Evolutionary conservation across 345 rosid genomes (phyloP).

Genomic region (Draba incana): DNA sequence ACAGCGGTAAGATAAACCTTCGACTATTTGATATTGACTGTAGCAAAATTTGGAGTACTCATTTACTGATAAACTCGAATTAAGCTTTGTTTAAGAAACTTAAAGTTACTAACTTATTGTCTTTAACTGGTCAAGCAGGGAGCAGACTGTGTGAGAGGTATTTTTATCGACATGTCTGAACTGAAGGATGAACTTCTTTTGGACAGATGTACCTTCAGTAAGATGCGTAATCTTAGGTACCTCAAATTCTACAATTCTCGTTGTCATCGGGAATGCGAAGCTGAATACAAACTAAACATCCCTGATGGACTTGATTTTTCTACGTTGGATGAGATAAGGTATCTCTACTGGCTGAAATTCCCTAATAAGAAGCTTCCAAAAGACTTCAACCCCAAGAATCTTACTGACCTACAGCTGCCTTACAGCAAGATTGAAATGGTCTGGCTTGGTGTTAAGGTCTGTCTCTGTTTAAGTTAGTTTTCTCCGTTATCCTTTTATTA

Average conservation of each 20-base stretch:
- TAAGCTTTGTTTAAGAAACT: no score
- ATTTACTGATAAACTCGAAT: no score
- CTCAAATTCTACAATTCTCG: slow-evolving; percentile 36
- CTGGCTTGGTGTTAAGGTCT: slow-evolving; percentile 37
- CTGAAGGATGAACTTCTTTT: background rate
- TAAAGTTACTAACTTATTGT: background rate
- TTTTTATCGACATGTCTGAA: slow-evolving; percentile 28
- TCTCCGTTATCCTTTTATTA: background rate
- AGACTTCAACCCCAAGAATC: slow-evolving; percentile 31
- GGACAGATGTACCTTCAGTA: background rate
- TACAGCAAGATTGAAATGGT: slow-evolving; percentile 33
- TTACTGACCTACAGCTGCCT: slow-evolving; percentile 28
- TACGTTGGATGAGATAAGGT: slow-evolving; percentile 17
- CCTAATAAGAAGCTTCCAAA: slow-evolving; percentile 35
- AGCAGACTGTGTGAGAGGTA: slow-evolving; percentile 31
- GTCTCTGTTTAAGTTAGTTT: background rate
- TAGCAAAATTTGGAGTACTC: no score
- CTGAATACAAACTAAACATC: slow-evolving; percentile 6
- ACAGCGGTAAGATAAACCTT: slow-evolving; percentile 14
- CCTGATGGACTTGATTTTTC: slow-evolving; percentile 2
- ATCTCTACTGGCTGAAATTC: slow-evolving; percentile 37
- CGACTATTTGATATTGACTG: no score
- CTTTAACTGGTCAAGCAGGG: slow-evolving; percentile 32
- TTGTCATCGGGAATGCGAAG: background rate
- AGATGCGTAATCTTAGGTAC: slow-evolving; percentile 38